Conservation (phyloP, 2,329 filamentous ascomycete species). For the Apiospora arundinis region DNA sequence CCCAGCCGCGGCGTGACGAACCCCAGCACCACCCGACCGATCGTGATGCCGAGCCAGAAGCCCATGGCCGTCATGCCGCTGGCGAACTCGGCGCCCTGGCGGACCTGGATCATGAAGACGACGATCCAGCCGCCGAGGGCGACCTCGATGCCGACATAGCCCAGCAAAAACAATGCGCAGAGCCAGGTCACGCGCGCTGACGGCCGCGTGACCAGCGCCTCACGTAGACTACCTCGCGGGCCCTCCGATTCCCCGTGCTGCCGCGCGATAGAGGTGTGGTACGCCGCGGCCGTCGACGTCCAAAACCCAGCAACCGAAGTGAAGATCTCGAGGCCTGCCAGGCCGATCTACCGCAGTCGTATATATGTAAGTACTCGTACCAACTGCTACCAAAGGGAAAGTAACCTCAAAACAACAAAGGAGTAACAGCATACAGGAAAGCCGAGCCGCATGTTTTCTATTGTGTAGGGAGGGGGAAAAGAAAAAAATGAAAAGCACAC, state of each 20-base stretch:
- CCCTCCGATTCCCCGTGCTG: constrained; percentile 24
- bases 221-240: constrained; percentile 41
- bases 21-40: constrained; percentile 73
- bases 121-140: constrained; percentile 84
- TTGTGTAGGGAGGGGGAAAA: no score
- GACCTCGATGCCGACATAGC: constrained; percentile 79
- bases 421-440: background rate
- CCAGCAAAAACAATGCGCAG: constrained; percentile 74
- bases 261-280: constrained; percentile 48
- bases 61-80: constrained; percentile 79
- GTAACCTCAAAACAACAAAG: background rate
- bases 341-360: constrained; percentile 51
- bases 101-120: constrained; percentile 80
- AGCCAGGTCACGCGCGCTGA: constrained; percentile 68
- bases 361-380: background rate
- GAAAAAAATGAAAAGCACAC: constrained; percentile 30
- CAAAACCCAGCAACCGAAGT: constrained; percentile 62
- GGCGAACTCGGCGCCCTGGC: constrained; percentile 70
- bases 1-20: constrained; percentile 76
- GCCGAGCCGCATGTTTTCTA: no score
- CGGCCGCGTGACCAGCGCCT: constrained; percentile 49
- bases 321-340: constrained; percentile 60
- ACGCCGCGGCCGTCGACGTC: constrained; percentile 59
- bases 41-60: constrained; percentile 81
- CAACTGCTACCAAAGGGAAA: background rate